Percentiles rank a stretch among this genome's conserved stretches.
phyloP scores from a whole-genome alignment of 176 grass and related monocot species.

The Phoenix dactylifera region DNA sequence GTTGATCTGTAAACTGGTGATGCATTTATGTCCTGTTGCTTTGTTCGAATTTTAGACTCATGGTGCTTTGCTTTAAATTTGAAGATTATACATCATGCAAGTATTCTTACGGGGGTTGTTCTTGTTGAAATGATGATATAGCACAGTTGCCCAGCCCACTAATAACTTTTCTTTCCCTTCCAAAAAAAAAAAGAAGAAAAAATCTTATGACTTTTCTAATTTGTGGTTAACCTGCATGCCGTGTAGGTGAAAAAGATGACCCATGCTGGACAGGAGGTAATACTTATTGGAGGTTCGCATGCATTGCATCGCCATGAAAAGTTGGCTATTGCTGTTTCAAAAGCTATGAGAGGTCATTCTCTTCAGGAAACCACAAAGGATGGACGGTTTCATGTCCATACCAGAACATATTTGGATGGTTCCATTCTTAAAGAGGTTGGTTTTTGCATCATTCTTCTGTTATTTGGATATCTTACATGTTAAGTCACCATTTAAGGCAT shows the following conservation, averaged over 20 bases:
- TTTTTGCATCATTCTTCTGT: not conserved
- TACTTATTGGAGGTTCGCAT: constrained; percentile 85
- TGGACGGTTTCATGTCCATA: constrained; percentile 86
- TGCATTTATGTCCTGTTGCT: too few relatives aligned
- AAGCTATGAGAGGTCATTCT: constrained; percentile 94
- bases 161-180: too few relatives aligned
- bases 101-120: too few relatives aligned
- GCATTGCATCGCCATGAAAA: constrained; percentile 90
- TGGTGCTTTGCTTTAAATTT: too few relatives aligned
- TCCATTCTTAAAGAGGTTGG: constrained; percentile 88
- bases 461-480: too few relatives aligned
- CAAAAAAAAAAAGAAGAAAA: too few relatives aligned
- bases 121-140: too few relatives aligned
- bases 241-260: constrained; percentile 93
- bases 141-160: too few relatives aligned
- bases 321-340: constrained; percentile 87
- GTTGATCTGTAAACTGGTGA: not conserved
- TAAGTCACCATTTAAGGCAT: too few relatives aligned
- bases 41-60: too few relatives aligned
- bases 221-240: not conserved
- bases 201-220: too few relatives aligned
- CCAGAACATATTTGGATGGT: constrained; percentile 86
- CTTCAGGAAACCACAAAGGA: constrained; percentile 93
- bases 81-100: too few relatives aligned
- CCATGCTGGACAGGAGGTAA: constrained; percentile 79